Percentiles rank a stretch among this genome's conserved stretches.
phyloP scores from a whole-genome alignment of 2,329 filamentous ascomycete genomes.

The Eutypa lata region DNA sequence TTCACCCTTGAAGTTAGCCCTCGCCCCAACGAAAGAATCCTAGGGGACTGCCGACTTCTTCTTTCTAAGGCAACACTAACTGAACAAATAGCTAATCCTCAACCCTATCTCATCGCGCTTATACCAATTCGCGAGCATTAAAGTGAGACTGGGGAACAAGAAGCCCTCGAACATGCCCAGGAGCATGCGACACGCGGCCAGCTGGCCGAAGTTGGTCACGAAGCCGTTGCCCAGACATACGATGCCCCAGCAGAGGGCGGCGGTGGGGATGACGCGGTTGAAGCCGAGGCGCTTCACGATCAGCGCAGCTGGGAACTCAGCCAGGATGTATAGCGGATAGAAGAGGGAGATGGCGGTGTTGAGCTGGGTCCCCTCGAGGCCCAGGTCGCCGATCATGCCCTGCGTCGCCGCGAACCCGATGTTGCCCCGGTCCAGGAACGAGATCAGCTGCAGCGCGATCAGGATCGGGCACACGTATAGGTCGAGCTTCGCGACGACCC shows the following conservation, averaged over 20 bases:
- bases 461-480: constrained; percentile 16
- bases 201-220: constrained; percentile 13
- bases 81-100: constrained; percentile 16
- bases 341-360: constrained; percentile 18
- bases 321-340: constrained; percentile 16
- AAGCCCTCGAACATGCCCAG: constrained; percentile 18
- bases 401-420: constrained; percentile 17
- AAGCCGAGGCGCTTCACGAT: constrained; percentile 15
- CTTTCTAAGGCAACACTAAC: constrained; percentile 5
- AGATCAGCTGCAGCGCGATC: constrained; percentile 14
- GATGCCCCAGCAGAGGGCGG: constrained; percentile 14
- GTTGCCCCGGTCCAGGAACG: constrained; percentile 17
- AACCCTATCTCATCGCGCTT: constrained; percentile 18
- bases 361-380: constrained; percentile 14
- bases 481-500: constrained; percentile 17
- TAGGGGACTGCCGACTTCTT: no score
- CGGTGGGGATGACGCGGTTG: constrained; percentile 13
- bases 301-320: constrained; percentile 16
- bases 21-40: no score
- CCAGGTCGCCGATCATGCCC: constrained; percentile 14
- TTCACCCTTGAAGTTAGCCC: no score
- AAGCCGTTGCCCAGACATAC: constrained; percentile 16
- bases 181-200: constrained; percentile 12
- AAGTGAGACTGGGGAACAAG: constrained; percentile 14
- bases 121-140: constrained; percentile 19